phyloP scores from a whole-genome alignment of 2,329 filamentous ascomycete genomes.

The Ophiostoma novo-ulmi region DNA sequence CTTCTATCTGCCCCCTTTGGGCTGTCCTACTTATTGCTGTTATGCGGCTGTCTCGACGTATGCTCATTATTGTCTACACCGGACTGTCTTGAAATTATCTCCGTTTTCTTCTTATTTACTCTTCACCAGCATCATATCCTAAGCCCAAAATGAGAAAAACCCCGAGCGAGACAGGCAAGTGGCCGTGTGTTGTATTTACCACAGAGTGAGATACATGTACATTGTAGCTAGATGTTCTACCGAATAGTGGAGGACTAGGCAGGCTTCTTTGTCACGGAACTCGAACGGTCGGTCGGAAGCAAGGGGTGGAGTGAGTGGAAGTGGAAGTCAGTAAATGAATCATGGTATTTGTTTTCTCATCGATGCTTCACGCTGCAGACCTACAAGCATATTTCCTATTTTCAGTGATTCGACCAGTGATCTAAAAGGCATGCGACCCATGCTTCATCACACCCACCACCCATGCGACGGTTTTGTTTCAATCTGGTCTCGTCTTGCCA shows the following conservation, averaged over 20 bases:
- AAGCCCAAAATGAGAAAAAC: conserved; percentile 2
- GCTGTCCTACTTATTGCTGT: too few species aligned
- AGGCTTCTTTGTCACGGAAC: not conserved
- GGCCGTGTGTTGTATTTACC: not conserved
- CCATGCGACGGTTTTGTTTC: not conserved
- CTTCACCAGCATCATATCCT: not conserved
- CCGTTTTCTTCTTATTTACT: not conserved
- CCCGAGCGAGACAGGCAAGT: conserved; percentile 6
- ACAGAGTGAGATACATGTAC: too few species aligned
- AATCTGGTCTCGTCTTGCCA: not conserved
- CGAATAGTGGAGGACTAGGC: not conserved
- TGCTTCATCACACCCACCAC: conserved; percentile 5
- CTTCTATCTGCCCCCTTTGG: not conserved
- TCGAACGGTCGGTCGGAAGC: not conserved
- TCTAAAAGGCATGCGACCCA: conserved; percentile 9
- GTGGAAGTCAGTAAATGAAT: conserved; percentile 6
- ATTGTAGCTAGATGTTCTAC: too few species aligned
- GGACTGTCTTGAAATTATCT: too few species aligned
- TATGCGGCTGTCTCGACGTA: not conserved
- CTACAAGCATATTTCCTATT: not conserved
- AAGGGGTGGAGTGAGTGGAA: not conserved
- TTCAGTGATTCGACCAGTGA: conserved; percentile 10
- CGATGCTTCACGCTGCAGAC: not conserved
- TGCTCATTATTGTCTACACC: not conserved
- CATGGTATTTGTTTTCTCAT: not conserved